Percentiles rank a stretch among this genome's conserved stretches.
Evolutionary conservation across 768 basidiomycete species (phyloP).

Genomic region (Rhizopogon salebrosus): DNA sequence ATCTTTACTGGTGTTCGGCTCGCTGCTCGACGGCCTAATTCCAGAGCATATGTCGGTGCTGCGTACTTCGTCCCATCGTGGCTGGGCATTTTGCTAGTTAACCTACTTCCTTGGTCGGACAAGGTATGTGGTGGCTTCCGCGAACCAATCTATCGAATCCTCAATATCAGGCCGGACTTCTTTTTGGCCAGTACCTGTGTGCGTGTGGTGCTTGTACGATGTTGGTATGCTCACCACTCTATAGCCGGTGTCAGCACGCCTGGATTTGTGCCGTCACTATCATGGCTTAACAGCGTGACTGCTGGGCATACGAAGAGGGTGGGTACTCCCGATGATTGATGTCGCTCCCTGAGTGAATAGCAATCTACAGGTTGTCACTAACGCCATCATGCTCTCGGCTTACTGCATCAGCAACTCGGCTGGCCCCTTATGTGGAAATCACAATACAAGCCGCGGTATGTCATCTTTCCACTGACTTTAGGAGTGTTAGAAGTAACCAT

Average conservation of each 20-base stretch:
- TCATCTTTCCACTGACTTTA: not conserved
- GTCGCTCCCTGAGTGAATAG: not conserved
- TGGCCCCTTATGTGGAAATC: conserved; percentile 72
- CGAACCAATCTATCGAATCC: conserved; percentile 2
- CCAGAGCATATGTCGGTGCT: conserved; percentile 49
- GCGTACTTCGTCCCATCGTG: conserved; percentile 57
- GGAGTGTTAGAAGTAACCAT: not conserved
- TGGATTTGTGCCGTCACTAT: conserved; percentile 50
- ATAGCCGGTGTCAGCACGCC: conserved; percentile 45
- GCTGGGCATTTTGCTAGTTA: conserved; percentile 52
- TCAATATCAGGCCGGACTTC: conserved; percentile 32
- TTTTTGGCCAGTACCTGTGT: conserved; percentile 53
- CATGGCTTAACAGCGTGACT: conserved; percentile 58
- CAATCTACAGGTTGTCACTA: conserved; percentile 33
- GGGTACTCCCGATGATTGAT: not conserved
- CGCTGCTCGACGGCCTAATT: conserved; percentile 45
- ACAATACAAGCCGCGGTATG: conserved; percentile 53
- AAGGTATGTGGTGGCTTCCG: conserved; percentile 31
- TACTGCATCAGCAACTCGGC: conserved; percentile 59
- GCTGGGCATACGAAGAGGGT: conserved; percentile 66
- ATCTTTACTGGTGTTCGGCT: conserved; percentile 57
- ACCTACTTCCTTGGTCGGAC: conserved; percentile 55
- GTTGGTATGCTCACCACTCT: not conserved
- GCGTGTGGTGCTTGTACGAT: not conserved
- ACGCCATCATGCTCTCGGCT: conserved; percentile 62